A percentile compares a stretch with the other conserved stretches of the same genome.
These are phyloP conservation scores for Naganishia randhawae DNA, from an alignment of 768 basidiomycete genomes.

Conservation along the genomic window DNA sequence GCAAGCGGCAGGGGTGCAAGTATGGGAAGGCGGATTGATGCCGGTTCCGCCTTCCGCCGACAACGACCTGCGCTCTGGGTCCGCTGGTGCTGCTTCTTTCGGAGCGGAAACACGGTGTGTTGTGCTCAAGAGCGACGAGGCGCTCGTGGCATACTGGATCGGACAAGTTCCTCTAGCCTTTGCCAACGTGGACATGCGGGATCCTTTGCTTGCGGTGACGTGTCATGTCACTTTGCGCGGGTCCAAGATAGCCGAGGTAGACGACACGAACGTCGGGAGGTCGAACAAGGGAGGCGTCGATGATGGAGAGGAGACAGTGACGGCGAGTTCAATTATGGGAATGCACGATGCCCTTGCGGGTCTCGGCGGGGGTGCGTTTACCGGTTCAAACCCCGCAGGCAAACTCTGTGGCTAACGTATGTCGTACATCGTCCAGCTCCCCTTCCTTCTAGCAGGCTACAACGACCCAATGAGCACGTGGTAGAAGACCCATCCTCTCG, in stretches of 20 bases:
- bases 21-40: conserved; percentile 23
- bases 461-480: background rate
- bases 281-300: background rate
- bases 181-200: conserved; percentile 25
- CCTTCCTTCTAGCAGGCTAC: background rate
- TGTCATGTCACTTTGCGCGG: conserved; percentile 23
- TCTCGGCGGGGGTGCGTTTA: background rate
- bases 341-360: conserved; percentile 18
- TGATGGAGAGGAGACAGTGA: background rate
- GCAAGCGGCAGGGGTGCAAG: conserved; percentile 10
- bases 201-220: conserved; percentile 21
- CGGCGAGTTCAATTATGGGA: background rate
- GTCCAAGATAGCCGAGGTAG: conserved; percentile 5
- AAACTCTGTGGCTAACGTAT: no score
- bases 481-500: conserved; percentile 1
- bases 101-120: background rate
- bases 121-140: background rate
- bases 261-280: background rate
- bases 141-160: conserved; percentile 8
- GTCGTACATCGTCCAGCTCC: no score
- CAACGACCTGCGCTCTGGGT: background rate
- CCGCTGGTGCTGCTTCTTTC: background rate
- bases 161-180: conserved; percentile 18
- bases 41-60: background rate
- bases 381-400: no score